Conservation (phyloP, 352 stramenopile species). For the Phytopythium montanum region DNA sequence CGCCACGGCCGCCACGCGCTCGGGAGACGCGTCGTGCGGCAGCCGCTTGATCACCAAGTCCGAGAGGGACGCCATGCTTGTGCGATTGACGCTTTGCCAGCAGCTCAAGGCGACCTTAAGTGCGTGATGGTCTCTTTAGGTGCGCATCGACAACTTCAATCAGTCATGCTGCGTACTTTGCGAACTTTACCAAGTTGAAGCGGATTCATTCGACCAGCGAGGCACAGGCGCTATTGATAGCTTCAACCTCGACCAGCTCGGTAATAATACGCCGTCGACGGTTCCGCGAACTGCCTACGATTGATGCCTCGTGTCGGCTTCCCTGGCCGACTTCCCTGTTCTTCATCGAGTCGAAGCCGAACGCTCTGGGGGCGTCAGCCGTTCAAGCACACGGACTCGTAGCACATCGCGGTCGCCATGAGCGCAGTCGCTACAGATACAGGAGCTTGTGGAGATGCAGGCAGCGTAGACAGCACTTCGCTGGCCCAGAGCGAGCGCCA, state of each 20-base stretch:
- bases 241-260: too few species aligned
- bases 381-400: neutral
- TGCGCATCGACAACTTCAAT: neutral
- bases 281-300: too few species aligned
- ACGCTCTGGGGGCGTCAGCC: neutral
- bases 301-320: too few species aligned
- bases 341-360: too few species aligned
- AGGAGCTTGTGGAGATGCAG: neutral
- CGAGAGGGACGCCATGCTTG: constrained; percentile 18
- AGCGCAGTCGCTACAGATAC: neutral
- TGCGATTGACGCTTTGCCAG: neutral
- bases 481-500: constrained; percentile 26
- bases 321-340: neutral
- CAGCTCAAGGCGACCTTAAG: too few species aligned
- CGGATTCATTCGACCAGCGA: too few species aligned
- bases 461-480: constrained; percentile 14
- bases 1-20: constrained; percentile 19
- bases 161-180: too few species aligned
- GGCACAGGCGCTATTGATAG: too few species aligned
- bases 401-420: neutral
- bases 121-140: neutral
- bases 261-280: too few species aligned
- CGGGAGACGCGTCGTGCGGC: constrained; percentile 36
- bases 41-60: constrained; percentile 28
- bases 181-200: too few species aligned